A percentile compares a stretch with the other conserved stretches of the same genome.
Evolutionary conservation across 345 rosid species (phyloP).

Genomic region (Murraya koenigii): DNA sequence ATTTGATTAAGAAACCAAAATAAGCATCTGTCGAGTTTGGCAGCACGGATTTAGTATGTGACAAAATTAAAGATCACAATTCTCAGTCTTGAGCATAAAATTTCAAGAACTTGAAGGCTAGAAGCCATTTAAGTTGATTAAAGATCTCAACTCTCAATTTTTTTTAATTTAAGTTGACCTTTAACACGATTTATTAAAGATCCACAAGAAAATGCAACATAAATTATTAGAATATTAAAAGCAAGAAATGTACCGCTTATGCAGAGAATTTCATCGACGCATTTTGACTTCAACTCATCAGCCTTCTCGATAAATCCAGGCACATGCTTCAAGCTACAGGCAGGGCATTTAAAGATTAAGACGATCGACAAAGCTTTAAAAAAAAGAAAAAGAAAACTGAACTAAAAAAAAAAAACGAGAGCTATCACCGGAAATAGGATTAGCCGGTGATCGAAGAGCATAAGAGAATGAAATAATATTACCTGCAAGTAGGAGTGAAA

Average conservation of each 20-base stretch:
- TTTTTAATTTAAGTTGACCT: too few relatives aligned
- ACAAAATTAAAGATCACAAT: neutral
- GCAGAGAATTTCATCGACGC: conserved; percentile 72
- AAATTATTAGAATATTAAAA: too few relatives aligned
- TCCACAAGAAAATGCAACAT: too few relatives aligned
- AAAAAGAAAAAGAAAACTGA: neutral
- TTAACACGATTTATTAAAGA: too few relatives aligned
- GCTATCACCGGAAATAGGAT: neutral
- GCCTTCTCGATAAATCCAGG: conserved; percentile 96
- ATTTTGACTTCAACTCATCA: conserved; percentile 76
- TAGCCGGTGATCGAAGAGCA: neutral
- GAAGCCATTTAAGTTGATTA: neutral
- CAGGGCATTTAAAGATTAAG: neutral
- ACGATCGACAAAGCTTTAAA: neutral
- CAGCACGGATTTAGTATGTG: neutral
- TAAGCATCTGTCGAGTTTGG: neutral
- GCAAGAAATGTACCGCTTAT: conserved; percentile 56
- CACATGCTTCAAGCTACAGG: conserved; percentile 76
- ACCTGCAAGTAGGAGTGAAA: conserved; percentile 99
- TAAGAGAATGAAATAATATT: neutral
- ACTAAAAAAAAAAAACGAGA: neutral
- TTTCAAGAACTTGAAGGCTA: neutral
- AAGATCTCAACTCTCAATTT: neutral
- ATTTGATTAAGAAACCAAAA: neutral
- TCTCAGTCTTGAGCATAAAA: neutral